Conservation (phyloP, 2,329 filamentous ascomycete genomes). For the Alternaria sp. region DNA sequence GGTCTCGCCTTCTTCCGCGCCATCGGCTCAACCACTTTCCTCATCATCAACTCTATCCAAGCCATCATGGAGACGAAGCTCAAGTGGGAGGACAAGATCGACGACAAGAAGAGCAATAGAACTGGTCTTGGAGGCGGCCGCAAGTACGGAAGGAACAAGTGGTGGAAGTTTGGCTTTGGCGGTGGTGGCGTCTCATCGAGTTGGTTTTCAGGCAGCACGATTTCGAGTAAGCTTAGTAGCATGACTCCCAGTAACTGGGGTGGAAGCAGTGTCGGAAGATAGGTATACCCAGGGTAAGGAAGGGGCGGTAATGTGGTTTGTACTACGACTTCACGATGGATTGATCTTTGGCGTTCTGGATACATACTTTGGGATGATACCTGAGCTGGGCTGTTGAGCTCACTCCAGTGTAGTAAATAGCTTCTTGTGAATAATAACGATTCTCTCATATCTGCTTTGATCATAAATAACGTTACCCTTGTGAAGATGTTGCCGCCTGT, state of each 20-base stretch:
- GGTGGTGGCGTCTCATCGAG: slow-evolving; percentile 33
- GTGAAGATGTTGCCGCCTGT: not conserved
- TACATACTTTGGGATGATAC: slow-evolving; percentile 13
- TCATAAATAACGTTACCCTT: not conserved
- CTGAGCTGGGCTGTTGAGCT: slow-evolving; percentile 1
- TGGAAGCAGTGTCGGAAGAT: slow-evolving; percentile 36
- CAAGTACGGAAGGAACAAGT: slow-evolving; percentile 12
- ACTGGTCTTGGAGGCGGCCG: slow-evolving; percentile 39
- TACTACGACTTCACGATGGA: slow-evolving; percentile 8
- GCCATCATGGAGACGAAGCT: slow-evolving; percentile 86
- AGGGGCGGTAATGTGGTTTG: not conserved
- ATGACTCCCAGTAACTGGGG: slow-evolving; percentile 43
- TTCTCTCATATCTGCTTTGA: not conserved
- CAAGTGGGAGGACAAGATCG: slow-evolving; percentile 55
- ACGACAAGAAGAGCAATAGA: slow-evolving; percentile 33
- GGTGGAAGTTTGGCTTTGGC: slow-evolving; percentile 38
- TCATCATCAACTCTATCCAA: slow-evolving; percentile 82
- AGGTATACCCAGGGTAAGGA: slow-evolving; percentile 1
- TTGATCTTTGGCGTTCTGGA: slow-evolving; percentile 5
- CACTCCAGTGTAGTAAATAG: slow-evolving; percentile 1
- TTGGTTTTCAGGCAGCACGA: slow-evolving; percentile 47
- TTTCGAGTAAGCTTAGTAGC: slow-evolving; percentile 47
- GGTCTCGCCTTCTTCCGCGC: slow-evolving; percentile 86
- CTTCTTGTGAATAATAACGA: slow-evolving; percentile 8
- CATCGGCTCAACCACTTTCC: slow-evolving; percentile 79